These are phyloP conservation scores for Cladosporium velox DNA, from an alignment of 2,329 filamentous ascomycete species.

Conservation along the genomic window DNA sequence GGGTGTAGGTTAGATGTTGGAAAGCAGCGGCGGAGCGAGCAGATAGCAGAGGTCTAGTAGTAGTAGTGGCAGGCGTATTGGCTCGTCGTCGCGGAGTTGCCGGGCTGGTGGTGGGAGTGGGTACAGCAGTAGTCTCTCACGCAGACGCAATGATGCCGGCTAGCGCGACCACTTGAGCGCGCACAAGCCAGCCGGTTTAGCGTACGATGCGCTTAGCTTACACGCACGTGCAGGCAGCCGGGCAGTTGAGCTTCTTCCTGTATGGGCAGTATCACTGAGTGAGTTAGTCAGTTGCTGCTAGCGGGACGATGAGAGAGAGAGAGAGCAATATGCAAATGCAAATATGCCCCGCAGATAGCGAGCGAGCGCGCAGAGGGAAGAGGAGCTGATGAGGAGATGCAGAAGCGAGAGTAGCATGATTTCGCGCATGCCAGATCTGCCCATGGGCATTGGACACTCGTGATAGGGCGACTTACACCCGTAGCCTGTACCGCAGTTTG, in stretches of 20 bases:
- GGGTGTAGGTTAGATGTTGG: not conserved
- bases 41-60: not conserved
- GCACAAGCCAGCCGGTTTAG: conserved; percentile 17
- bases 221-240: not conserved
- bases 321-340: conserved; percentile 1
- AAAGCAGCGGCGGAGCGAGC: not conserved
- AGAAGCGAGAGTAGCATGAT: not conserved
- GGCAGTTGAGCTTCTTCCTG: not conserved
- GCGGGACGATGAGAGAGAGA: not conserved
- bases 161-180: not conserved
- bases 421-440: not conserved
- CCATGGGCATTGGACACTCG: conserved; percentile 5
- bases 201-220: not conserved
- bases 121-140: conserved; percentile 8
- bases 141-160: conserved; percentile 16
- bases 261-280: not conserved
- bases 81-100: conserved; percentile 1
- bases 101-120: conserved; percentile 15
- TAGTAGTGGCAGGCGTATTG: conserved; percentile 1
- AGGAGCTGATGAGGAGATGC: not conserved
- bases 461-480: not conserved
- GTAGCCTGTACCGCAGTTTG: not conserved
- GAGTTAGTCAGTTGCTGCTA: conserved; percentile 1
- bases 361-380: not conserved
- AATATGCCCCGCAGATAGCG: conserved; percentile 5